Conservation (phyloP, 768 basidiomycete species). For the Dioszegia aurantiaca region DNA sequence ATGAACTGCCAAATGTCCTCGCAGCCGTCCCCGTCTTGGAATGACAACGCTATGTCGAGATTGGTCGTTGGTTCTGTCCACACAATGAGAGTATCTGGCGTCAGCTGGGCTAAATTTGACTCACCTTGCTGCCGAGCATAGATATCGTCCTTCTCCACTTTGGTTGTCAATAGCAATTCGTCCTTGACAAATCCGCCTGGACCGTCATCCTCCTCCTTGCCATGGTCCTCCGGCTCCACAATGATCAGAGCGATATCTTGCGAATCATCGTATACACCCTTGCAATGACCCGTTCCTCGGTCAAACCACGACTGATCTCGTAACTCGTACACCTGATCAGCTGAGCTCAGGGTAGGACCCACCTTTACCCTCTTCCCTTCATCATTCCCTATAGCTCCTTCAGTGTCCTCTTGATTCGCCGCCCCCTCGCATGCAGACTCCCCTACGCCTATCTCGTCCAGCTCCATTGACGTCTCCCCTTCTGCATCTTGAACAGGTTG, state of each 20-base stretch:
- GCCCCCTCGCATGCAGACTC: too few species aligned
- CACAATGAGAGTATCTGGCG: slow-evolving; percentile 88
- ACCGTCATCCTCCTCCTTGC: slow-evolving; percentile 27
- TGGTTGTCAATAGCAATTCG: slow-evolving; percentile 63
- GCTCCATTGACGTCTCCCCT: not conserved
- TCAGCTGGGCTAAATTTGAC: slow-evolving; percentile 34
- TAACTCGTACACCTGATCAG: slow-evolving; percentile 82
- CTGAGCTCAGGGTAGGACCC: slow-evolving; percentile 11
- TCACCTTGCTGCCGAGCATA: slow-evolving; percentile 55
- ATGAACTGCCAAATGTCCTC: slow-evolving; percentile 98
- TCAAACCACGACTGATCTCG: slow-evolving; percentile 88
- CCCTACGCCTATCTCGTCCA: too few species aligned
- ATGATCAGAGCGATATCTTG: slow-evolving; percentile 51
- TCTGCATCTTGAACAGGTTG: not conserved
- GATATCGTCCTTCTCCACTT: slow-evolving; percentile 46
- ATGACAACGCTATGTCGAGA: slow-evolving; percentile 91
- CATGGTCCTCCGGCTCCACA: slow-evolving; percentile 47
- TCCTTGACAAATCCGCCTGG: slow-evolving; percentile 48
- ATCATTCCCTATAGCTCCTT: slow-evolving; percentile 17
- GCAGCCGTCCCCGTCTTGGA: slow-evolving; percentile 93
- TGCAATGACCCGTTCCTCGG: slow-evolving; percentile 94
- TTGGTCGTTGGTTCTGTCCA: slow-evolving; percentile 92
- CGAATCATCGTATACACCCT: slow-evolving; percentile 64
- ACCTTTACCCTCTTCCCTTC: slow-evolving; percentile 47
- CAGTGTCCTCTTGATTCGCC: slow-evolving; percentile 8